phyloP scores from a whole-genome alignment of 1,284 basidiomycete species.

The Inonotus hispidus region DNA sequence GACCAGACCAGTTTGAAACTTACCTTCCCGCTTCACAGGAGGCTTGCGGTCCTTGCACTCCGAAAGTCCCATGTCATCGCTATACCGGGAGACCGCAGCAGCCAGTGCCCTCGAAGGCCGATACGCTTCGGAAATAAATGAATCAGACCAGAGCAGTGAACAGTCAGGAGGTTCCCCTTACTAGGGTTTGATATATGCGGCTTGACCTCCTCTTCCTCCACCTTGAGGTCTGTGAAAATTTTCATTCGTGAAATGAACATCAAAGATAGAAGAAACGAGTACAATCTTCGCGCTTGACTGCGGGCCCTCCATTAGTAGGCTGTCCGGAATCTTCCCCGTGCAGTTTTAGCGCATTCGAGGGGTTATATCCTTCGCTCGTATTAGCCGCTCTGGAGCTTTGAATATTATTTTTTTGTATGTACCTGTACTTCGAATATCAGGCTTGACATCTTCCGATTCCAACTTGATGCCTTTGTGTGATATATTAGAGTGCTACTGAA shows the following conservation, averaged over 20 bases:
- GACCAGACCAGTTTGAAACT: not conserved
- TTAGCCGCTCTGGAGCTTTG: not conserved
- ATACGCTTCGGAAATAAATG: not conserved
- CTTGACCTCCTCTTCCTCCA: not conserved
- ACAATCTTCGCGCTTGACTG: too few species aligned
- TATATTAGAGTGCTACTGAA: not conserved
- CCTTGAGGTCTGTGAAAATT: not conserved
- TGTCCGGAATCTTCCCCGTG: too few species aligned
- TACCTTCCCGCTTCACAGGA: not conserved
- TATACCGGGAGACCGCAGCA: not conserved
- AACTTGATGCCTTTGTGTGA: not conserved
- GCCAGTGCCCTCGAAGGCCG: not conserved
- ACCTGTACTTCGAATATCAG: not conserved
- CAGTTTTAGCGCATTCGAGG: not conserved
- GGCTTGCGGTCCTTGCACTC: not conserved
- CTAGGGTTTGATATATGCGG: not conserved
- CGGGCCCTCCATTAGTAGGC: too few species aligned
- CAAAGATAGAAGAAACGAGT: not conserved
- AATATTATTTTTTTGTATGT: not conserved
- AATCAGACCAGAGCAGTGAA: not conserved
- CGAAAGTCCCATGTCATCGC: not conserved
- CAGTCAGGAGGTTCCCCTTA: not conserved
- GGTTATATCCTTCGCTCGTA: not conserved
- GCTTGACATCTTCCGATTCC: not conserved
- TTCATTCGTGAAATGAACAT: not conserved